phyloP scores from a whole-genome alignment of 75 land plant genomes.

The Chamaecyparis obtusa region DNA sequence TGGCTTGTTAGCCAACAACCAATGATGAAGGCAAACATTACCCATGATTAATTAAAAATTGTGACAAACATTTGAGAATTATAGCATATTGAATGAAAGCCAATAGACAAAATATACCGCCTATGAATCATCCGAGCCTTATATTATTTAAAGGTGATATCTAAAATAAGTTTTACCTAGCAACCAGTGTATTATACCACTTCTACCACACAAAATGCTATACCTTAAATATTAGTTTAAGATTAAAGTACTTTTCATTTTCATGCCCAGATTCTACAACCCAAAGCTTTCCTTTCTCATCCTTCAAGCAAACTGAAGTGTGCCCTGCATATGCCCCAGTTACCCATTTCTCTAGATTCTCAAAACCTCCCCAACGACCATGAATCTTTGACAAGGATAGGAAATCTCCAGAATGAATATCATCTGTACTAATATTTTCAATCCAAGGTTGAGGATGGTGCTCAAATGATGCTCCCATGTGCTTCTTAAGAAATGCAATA shows the following conservation, averaged over 20 bases:
- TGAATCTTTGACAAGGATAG: slow-evolving; percentile 62
- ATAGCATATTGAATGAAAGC: not conserved
- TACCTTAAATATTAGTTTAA: slow-evolving; percentile 1
- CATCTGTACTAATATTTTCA: slow-evolving; percentile 38
- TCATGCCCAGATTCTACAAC: slow-evolving; percentile 97
- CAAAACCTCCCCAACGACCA: slow-evolving; percentile 76
- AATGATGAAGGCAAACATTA: not conserved
- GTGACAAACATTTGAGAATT: not conserved
- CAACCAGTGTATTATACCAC: not conserved
- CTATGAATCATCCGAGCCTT: not conserved
- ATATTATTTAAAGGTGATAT: not conserved
- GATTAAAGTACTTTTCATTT: slow-evolving; percentile 63
- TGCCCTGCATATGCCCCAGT: slow-evolving; percentile 92
- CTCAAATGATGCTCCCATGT: slow-evolving; percentile 75
- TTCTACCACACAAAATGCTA: not conserved
- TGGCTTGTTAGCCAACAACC: not conserved
- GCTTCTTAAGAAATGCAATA: slow-evolving; percentile 69
- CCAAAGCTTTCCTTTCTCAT: slow-evolving; percentile 90
- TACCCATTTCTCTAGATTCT: slow-evolving; percentile 78
- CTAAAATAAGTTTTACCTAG: not conserved
- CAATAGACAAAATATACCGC: not conserved
- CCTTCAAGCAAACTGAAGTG: slow-evolving; percentile 87
- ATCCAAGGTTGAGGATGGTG: slow-evolving; percentile 48
- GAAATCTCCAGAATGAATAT: slow-evolving; percentile 73
- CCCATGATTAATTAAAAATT: not conserved